phyloP scores from a whole-genome alignment of 345 rosid species.

The Arabis alpina region DNA sequence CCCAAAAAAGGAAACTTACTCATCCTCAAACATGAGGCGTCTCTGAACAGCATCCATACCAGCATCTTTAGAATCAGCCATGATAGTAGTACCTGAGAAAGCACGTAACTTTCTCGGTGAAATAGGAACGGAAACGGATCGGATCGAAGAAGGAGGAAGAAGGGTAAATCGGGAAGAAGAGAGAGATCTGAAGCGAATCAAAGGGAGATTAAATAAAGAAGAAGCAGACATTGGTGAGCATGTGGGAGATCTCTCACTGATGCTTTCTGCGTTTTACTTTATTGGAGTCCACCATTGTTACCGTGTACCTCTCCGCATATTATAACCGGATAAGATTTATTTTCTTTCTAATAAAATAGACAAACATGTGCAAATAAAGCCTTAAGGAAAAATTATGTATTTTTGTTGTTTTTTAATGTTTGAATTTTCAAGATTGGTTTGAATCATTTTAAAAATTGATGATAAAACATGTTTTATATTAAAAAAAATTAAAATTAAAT shows the following conservation, averaged over 20 bases:
- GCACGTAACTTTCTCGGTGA: slow-evolving; percentile 37
- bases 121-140: slow-evolving; percentile 22
- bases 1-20: slow-evolving; percentile 48
- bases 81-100: slow-evolving; percentile 20
- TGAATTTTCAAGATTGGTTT: too few relatives aligned
- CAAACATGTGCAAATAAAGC: background rate
- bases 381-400: background rate
- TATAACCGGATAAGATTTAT: slow-evolving; percentile 23
- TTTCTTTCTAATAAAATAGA: background rate
- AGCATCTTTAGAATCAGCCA: slow-evolving; percentile 63
- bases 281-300: slow-evolving; percentile 9
- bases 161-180: slow-evolving; percentile 26
- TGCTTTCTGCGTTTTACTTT: slow-evolving; percentile 28
- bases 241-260: slow-evolving; percentile 17
- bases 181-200: slow-evolving; percentile 46
- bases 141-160: slow-evolving; percentile 14
- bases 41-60: slow-evolving; percentile 99
- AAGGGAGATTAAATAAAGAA: slow-evolving; percentile 37
- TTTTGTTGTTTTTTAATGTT: too few relatives aligned
- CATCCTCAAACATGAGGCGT: slow-evolving; percentile 99
- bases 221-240: slow-evolving; percentile 40
- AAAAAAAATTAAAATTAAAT: too few relatives aligned
- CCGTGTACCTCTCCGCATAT: slow-evolving; percentile 25
- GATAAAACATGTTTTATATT: too few relatives aligned
- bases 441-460: too few relatives aligned